Evolutionary conservation across 805 yeast genomes (phyloP).

Genomic region (Lipomyces spencermartinsiae): DNA sequence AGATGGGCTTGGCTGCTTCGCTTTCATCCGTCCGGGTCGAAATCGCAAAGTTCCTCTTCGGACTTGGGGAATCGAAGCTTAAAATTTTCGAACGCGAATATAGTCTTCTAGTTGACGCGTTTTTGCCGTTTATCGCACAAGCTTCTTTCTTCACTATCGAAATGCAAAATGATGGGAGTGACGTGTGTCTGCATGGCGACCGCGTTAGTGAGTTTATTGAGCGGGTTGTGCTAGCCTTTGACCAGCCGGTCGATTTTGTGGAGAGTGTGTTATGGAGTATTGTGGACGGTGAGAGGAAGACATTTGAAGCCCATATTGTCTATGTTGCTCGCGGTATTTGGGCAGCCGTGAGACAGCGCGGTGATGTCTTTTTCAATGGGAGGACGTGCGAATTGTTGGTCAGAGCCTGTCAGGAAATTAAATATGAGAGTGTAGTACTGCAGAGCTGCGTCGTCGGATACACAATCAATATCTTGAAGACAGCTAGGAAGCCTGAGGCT

Average conservation of each 20-base stretch:
- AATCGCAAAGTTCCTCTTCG: conserved; percentile 23
- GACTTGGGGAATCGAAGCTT: conserved; percentile 5
- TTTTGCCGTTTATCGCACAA: conserved; percentile 24
- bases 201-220: conserved; percentile 29
- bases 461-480: neutral
- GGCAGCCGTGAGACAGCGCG: neutral
- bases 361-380: neutral
- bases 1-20: conserved; percentile 26
- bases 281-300: conserved; percentile 11
- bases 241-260: conserved; percentile 8
- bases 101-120: conserved; percentile 6
- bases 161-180: neutral
- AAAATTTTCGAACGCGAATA: conserved; percentile 7
- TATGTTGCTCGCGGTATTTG: conserved; percentile 21
- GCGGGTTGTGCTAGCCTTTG: conserved; percentile 30
- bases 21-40: conserved; percentile 25
- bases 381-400: neutral
- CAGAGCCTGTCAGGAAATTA: neutral
- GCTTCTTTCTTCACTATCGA: conserved; percentile 24
- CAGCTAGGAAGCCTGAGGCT: neutral
- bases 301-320: conserved; percentile 20
- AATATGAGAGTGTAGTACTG: neutral
- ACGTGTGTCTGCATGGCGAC: conserved; percentile 44
- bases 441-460: conserved; percentile 1
- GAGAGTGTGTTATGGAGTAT: conserved; percentile 16